phyloP scores from a whole-genome alignment of 2,329 filamentous ascomycete species.

The Capronia americana region DNA sequence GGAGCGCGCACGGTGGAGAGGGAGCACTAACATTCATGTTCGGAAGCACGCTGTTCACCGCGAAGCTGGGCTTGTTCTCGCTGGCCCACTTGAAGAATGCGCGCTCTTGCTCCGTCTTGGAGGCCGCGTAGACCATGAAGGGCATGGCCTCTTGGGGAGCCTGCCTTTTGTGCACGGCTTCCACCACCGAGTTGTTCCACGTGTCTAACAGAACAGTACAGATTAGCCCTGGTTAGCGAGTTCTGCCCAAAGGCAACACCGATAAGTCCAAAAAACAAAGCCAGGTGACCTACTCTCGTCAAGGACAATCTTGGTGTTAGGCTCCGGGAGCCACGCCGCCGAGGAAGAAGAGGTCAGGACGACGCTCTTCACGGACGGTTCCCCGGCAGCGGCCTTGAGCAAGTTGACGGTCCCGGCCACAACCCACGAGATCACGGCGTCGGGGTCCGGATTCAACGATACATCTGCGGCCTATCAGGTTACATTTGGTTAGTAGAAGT shows the following conservation, averaged over 20 bases:
- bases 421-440: conserved; percentile 48
- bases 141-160: conserved; percentile 44
- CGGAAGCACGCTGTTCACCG: conserved; percentile 39
- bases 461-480: conserved; percentile 36
- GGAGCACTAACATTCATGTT: conserved; percentile 18
- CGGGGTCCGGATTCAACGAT: conserved; percentile 47
- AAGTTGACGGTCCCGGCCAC: conserved; percentile 14
- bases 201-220: conserved; percentile 34
- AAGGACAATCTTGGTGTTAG: conserved; percentile 46
- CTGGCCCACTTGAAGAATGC: conserved; percentile 49
- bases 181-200: conserved; percentile 47
- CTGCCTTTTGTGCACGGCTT: conserved; percentile 43
- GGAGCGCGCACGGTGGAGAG: conserved; percentile 40
- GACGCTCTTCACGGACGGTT: conserved; percentile 43
- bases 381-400: conserved; percentile 20
- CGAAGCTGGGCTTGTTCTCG: conserved; percentile 40
- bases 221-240: not conserved
- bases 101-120: conserved; percentile 49
- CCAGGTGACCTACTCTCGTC: conserved; percentile 11
- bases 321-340: conserved; percentile 46
- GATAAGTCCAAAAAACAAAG: not conserved
- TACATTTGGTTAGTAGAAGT: not conserved
- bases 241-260: not conserved
- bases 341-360: conserved; percentile 21
- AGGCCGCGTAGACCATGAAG: conserved; percentile 47